Base-by-base conservation (phyloP, 371 early-diverging fungal species). In the Mucor velutinosus region DNA sequence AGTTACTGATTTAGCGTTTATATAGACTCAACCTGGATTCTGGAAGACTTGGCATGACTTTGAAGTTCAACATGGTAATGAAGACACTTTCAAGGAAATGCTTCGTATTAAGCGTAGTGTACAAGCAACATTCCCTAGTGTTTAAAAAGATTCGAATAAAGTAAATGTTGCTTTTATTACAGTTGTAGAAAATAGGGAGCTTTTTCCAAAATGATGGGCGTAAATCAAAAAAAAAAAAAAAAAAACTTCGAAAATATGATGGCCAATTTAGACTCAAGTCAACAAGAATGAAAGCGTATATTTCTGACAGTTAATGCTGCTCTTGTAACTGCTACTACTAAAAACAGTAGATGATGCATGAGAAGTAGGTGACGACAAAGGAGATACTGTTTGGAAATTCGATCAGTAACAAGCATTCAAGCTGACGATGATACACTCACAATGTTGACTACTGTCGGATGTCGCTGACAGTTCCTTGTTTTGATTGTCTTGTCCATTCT, bases 11-110 rank as follows among this genome's bases (percentile, higher is more conserved):
- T 10, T 21, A n/a, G 23, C n/a, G 4, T n/a, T 12, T 6, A 4
- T 30, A 21, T 76, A 86, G 86, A 86, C 85, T 17, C 81, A 88
- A 75, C 71, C 86, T 75, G 60, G 81, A 72, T 95, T 92, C 71
- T 98, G 99, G 99, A 84, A 91, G 66, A 79, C 76, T 55, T 99
- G 99, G 99, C 93, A 95, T 64, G 93, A 94, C 63, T 99, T 98
- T 77, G 99, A 99, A 83, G 96, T 97, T 19, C 88, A 91, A 71
- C 94, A 95, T 73, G 99, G 99, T 57, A 97, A 95, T 76, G 98
- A 99, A 78, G 97, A 97, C 64, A 96, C 98, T 7, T 98, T 96
- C 81, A 96, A 94, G 79, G 98, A 98, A 71, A 97, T 97, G 97
- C 84, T 99, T 47, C 87, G 99, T 33, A 92, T 97, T 70, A 96